A percentile compares a stretch with the other conserved stretches of the same genome.
Evolutionary conservation across 2,329 filamentous ascomycete species (phyloP).

Genomic region (Aureobasidium mangrovei): DNA sequence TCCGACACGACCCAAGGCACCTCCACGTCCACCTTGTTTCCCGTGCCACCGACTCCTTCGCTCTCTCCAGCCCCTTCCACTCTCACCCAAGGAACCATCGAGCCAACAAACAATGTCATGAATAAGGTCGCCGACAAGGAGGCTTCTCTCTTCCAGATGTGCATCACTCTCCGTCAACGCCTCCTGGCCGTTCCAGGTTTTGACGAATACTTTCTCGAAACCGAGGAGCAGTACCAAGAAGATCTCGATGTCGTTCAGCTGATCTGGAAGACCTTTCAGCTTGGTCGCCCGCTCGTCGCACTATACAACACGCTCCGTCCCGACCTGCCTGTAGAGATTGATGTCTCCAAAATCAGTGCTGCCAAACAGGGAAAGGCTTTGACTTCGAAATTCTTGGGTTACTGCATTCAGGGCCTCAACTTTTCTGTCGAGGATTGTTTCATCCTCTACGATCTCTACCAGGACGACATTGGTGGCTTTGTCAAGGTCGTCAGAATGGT

Average conservation of each 20-base stretch:
- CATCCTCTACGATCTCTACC: slow-evolving; percentile 82
- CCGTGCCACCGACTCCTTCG: slow-evolving; percentile 21
- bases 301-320: slow-evolving; percentile 84
- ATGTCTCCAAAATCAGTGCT: slow-evolving; percentile 50
- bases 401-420: slow-evolving; percentile 72
- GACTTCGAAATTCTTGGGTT: slow-evolving; percentile 86
- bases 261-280: slow-evolving; percentile 78
- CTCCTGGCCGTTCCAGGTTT: slow-evolving; percentile 79
- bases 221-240: slow-evolving; percentile 53
- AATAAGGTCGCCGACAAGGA: slow-evolving; percentile 92
- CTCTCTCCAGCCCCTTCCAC: slow-evolving; percentile 20
- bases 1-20: slow-evolving; percentile 42
- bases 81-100: slow-evolving; percentile 51
- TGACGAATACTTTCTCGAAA: slow-evolving; percentile 33
- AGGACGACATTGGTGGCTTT: slow-evolving; percentile 92
- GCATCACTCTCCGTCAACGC: slow-evolving; percentile 72
- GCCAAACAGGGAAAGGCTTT: slow-evolving; percentile 76
- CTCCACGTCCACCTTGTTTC: slow-evolving; percentile 37
- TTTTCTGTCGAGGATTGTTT: slow-evolving; percentile 79
- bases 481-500: slow-evolving; percentile 94
- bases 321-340: slow-evolving; percentile 56
- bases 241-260: slow-evolving; percentile 78
- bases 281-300: slow-evolving; percentile 73
- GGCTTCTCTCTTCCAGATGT: slow-evolving; percentile 90
- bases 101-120: slow-evolving; percentile 88